These are phyloP conservation scores for Fusarium subtropicale DNA, from an alignment of 2,329 filamentous ascomycete genomes.

Conservation along the genomic window DNA sequence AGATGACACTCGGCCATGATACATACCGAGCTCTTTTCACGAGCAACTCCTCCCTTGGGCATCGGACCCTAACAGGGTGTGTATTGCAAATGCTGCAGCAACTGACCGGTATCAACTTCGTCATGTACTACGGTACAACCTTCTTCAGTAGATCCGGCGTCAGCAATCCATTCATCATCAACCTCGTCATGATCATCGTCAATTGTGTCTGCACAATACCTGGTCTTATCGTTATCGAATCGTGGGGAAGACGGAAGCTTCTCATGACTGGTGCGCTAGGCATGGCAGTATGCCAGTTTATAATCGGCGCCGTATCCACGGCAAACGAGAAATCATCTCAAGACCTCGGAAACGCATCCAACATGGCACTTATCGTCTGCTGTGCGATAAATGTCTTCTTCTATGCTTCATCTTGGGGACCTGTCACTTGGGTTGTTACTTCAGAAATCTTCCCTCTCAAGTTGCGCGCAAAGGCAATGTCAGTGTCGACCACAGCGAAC, in stretches of 20 bases:
- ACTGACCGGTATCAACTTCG: constrained; percentile 79
- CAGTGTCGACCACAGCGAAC: constrained; percentile 79
- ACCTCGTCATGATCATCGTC: constrained; percentile 80
- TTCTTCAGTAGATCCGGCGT: constrained; percentile 75
- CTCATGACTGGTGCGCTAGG: constrained; percentile 79
- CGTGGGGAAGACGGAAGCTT: constrained; percentile 78
- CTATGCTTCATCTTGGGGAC: constrained; percentile 82
- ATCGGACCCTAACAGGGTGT: constrained; percentile 78
- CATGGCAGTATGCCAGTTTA: constrained; percentile 75
- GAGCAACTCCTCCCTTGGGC: constrained; percentile 72
- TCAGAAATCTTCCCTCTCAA: constrained; percentile 78
- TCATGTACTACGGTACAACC: constrained; percentile 80
- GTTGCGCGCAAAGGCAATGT: constrained; percentile 79
- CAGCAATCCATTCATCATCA: constrained; percentile 73
- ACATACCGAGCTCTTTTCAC: constrained; percentile 71
- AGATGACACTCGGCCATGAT: constrained; percentile 71
- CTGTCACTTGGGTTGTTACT: constrained; percentile 79
- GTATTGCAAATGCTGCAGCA: constrained; percentile 82
- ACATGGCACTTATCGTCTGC: constrained; percentile 72
- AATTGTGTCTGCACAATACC: constrained; percentile 82
- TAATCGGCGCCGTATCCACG: constrained; percentile 72
- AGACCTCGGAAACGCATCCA: constrained; percentile 59
- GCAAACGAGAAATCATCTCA: constrained; percentile 45
- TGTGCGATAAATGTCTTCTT: constrained; percentile 80
- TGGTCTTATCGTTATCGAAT: constrained; percentile 80